A percentile compares a stretch with the other conserved stretches of the same genome.
phyloP scores from a whole-genome alignment of 495 filamentous ascomycete species.

The Penicillium roqueforti region DNA sequence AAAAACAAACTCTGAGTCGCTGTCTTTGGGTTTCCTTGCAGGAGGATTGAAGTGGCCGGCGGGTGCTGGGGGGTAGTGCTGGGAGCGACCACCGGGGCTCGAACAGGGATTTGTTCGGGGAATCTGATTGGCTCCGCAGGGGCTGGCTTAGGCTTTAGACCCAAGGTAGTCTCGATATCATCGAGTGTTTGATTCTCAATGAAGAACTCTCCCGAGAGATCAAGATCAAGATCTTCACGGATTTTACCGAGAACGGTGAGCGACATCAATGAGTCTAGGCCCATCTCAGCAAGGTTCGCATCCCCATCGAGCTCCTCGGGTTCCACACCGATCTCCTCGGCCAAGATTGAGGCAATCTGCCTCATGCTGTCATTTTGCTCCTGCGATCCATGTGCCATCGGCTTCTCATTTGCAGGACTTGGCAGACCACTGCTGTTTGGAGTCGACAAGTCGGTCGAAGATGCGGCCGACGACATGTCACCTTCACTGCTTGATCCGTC shows the following conservation, averaged over 20 bases:
- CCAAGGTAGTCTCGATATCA: constrained; percentile 46
- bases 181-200: constrained; percentile 57
- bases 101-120: constrained; percentile 16
- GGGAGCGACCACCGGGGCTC: constrained; percentile 16
- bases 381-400: constrained; percentile 16
- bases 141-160: constrained; percentile 34
- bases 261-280: constrained; percentile 53
- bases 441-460: constrained; percentile 33
- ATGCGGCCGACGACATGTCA: constrained; percentile 32
- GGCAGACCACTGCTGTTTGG: constrained; percentile 31
- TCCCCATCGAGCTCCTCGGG: constrained; percentile 54
- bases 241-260: constrained; percentile 47
- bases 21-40: constrained; percentile 47
- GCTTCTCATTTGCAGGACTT: constrained; percentile 35
- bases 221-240: constrained; percentile 51
- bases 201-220: constrained; percentile 55
- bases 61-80: constrained; percentile 29
- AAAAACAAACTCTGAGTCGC: constrained; percentile 44
- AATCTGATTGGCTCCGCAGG: constrained; percentile 22
- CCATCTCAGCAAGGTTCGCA: constrained; percentile 44
- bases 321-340: constrained; percentile 64
- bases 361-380: constrained; percentile 47
- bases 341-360: constrained; percentile 54
- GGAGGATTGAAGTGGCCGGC: constrained; percentile 47
- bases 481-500: constrained; percentile 34